These are phyloP conservation scores for Solanum hybrid DNA, from an alignment of 305 asterid genomes.

Conservation along the genomic window DNA sequence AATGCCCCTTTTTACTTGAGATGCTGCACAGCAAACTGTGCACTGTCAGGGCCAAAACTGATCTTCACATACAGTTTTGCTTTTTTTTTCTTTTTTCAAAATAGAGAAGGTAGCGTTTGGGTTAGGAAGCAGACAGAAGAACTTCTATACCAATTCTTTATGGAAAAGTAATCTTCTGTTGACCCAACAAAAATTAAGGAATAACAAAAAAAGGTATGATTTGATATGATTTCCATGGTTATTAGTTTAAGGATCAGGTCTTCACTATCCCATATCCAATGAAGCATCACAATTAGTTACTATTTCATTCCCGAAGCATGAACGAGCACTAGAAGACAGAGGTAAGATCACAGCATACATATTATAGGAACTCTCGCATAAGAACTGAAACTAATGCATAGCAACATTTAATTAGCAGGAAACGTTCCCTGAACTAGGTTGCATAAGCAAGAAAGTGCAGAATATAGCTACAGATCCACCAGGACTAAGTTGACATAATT, in stretches of 20 bases:
- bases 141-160: background rate
- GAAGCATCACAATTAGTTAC: background rate
- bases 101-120: background rate
- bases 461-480: slow-evolving; percentile 14
- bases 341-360: background rate
- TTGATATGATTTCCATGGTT: background rate
- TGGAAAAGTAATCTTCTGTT: background rate
- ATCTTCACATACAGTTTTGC: background rate
- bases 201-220: background rate
- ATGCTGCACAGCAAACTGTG: background rate
- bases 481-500: slow-evolving; percentile 21
- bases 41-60: background rate
- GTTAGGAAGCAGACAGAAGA: background rate
- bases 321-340: background rate
- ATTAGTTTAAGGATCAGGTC: background rate
- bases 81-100: background rate
- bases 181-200: background rate
- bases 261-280: background rate
- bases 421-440: background rate
- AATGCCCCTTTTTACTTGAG: background rate
- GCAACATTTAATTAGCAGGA: background rate
- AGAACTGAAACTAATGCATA: background rate
- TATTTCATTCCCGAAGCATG: background rate
- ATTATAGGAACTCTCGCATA: background rate
- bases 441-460: slow-evolving; percentile 16